Evolutionary conservation across 2,329 filamentous ascomycete genomes (phyloP).

Genomic region (Ophiognomonia clavigignenti-juglandacearum): DNA sequence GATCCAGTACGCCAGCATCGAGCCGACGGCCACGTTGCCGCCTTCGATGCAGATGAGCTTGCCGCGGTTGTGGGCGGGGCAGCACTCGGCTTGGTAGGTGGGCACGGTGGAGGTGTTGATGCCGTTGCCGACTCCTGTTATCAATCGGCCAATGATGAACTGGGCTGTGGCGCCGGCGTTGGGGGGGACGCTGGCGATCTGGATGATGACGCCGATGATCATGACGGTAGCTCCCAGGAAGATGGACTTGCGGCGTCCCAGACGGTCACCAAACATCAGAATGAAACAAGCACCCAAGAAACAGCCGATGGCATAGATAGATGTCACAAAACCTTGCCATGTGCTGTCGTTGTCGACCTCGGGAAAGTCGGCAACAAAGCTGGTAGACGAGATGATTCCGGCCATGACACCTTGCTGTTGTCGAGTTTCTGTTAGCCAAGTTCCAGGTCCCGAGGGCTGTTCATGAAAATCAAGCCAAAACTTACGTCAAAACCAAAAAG

Average conservation of each 20-base stretch:
- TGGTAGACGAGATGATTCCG: constrained; percentile 10
- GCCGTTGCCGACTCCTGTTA: constrained; percentile 47
- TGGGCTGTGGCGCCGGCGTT: constrained; percentile 41
- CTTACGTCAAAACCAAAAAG: constrained; percentile 16
- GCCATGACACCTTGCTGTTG: constrained; percentile 17
- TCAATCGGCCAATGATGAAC: constrained; percentile 43
- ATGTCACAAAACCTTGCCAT: constrained; percentile 33
- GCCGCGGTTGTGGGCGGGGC: constrained; percentile 49
- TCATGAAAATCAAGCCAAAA: too few relatives aligned
- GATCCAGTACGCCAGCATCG: constrained; percentile 38
- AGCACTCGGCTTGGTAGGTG: constrained; percentile 36
- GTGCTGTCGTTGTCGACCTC: constrained; percentile 26
- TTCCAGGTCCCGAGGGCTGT: neutral
- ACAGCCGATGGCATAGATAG: constrained; percentile 38
- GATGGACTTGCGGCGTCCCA: constrained; percentile 51
- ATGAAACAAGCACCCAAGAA: constrained; percentile 35
- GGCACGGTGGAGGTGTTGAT: constrained; percentile 43
- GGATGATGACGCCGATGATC: constrained; percentile 51
- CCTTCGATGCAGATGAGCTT: constrained; percentile 55
- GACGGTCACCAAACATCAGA: constrained; percentile 43
- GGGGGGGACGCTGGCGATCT: constrained; percentile 42
- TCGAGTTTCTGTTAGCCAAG: neutral
- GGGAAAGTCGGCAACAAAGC: constrained; percentile 22
- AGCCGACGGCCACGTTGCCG: constrained; percentile 36
- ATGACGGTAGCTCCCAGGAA: constrained; percentile 48